phyloP scores from a whole-genome alignment of 2,329 filamentous ascomycete species.

The Fusarium armeniacum region DNA sequence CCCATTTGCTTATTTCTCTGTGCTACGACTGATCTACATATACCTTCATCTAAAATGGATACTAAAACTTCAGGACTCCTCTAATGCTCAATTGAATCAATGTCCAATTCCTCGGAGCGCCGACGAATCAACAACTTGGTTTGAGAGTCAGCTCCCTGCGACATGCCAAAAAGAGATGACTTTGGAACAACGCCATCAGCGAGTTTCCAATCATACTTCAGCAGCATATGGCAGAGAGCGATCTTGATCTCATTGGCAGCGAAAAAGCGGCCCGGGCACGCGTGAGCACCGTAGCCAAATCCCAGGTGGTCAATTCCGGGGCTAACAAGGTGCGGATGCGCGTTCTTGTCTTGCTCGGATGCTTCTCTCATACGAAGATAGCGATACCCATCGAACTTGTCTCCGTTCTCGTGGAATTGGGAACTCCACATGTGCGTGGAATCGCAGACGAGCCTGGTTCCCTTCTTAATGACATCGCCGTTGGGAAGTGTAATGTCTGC shows the following conservation, averaged over 20 bases:
- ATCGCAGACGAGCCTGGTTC: slow-evolving; percentile 7
- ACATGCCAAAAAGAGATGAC: not conserved
- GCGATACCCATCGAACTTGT: slow-evolving; percentile 62
- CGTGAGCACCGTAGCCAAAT: slow-evolving; percentile 69
- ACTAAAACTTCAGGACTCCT: not conserved
- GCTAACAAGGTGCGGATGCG: slow-evolving; percentile 62
- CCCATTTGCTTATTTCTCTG: not conserved
- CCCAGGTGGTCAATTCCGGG: slow-evolving; percentile 63
- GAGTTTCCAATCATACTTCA: slow-evolving; percentile 61
- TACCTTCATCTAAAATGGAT: not conserved
- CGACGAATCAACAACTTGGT: not conserved
- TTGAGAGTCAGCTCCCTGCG: not conserved
- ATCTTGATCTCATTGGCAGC: slow-evolving; percentile 67
- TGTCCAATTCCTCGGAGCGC: slow-evolving; percentile 6
- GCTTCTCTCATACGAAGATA: slow-evolving; percentile 59
- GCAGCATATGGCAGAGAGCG: slow-evolving; percentile 61
- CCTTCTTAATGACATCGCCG: slow-evolving; percentile 17
- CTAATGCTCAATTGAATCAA: slow-evolving; percentile 3
- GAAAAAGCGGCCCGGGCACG: slow-evolving; percentile 67
- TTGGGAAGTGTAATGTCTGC: slow-evolving; percentile 12
- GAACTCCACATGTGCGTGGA: not conserved
- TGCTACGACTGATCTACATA: not conserved
- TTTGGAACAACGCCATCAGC: not conserved
- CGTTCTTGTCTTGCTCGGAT: slow-evolving; percentile 46
- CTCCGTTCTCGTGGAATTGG: slow-evolving; percentile 3